Base-by-base conservation (phyloP, 306 rosid genomes). In the Ammopiptanthus mongolicus region DNA sequence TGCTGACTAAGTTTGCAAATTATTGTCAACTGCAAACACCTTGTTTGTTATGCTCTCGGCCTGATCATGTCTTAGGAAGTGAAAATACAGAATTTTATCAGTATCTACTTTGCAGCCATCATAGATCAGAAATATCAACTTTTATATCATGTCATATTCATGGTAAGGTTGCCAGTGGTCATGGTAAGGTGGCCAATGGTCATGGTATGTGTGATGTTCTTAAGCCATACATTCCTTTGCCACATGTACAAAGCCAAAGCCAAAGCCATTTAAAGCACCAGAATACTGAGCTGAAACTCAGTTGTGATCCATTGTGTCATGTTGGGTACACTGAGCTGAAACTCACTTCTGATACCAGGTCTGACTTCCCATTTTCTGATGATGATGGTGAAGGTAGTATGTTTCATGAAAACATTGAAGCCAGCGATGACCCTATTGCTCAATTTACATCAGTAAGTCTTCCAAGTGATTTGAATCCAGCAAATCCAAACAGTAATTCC, bases 41-140 rank as follows among this genome's bases (percentile, higher is more conserved):
- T 59, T 93, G 98, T 70, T 81, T 88, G 48, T 80, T 93, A 73
- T 93, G 98, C 87, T 89, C 93, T 52, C 84, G 98, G 87, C 83
- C 89, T 56, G 98, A 93, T 76, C 84, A 65, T 62, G 73, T 86
- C 70, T 48, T 84, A 11, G 81, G 83, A 36, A 60, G 82, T 46
- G 84, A 82, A 52, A 85, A 73, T 33, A 77, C 85, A 2, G 80
- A 80, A 25, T 73, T 72, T 57, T 86, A 84, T 76, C 84, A 75
- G 64, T 82, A 65, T 67, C 78, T 86, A 37, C 81, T 93, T 47
- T 93, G 98, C 82, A 70, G 75, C 82, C 41, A 84, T 56, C 98
- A 89, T 71, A 80, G 76, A 74, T 86, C 88, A 10, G 87, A 91
- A 81, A 77, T 91, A 37, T 83, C 93, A 0, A 88, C 93, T 58